Base-by-base conservation (phyloP, 441 rosid genomes). In the Manihot esculenta region DNA sequence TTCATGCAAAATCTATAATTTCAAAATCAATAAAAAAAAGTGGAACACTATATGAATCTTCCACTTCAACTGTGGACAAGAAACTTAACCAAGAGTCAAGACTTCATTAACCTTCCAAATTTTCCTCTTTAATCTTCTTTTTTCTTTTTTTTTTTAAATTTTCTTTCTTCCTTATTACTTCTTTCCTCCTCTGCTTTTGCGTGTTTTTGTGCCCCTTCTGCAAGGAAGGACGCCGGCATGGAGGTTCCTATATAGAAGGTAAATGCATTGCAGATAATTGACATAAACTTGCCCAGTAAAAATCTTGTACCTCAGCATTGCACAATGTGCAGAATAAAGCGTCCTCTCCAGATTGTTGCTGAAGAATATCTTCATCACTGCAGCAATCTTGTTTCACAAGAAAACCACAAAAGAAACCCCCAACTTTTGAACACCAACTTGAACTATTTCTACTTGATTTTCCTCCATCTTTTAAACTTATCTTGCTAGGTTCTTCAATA, bases 271-370 rank as follows among this genome's bases (percentile, higher is more conserved):
- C 23, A 55, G 55, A 17, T 17, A 69, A 35, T 41, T n/a, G 62
- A 69, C 45, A n/a, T 13, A 41, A 72, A 45, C 4, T 47, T 23
- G 44, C 41, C n/a, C 21, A 41, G 20, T n/a, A 66, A 77, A 70
- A 61, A 59, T 23, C 17, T 14, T 41, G 57, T 77, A 92, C 97
- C 92, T 88, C 98, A 21, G 94, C 94, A 81, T 92, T 89, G 86
- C 99, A 92, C 78, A 94, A 78, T 58, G 96, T 88, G 83, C 99
- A 94, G 84, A 92, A 90, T 58, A 92, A 59, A 72, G 91, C 90
- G 55, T 90, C 97, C 50, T 80, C 96, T 58, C 82, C 85, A 26
- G 81, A 69, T 72, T 79, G 86, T 76, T 83, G 84, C 70, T 70
- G 86, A 7, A 80, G 62, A 48, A 75, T 62, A 73, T 82, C 87